phyloP scores from a whole-genome alignment of 106 monocot genomes.

The Phalaenopsis aphrodite region DNA sequence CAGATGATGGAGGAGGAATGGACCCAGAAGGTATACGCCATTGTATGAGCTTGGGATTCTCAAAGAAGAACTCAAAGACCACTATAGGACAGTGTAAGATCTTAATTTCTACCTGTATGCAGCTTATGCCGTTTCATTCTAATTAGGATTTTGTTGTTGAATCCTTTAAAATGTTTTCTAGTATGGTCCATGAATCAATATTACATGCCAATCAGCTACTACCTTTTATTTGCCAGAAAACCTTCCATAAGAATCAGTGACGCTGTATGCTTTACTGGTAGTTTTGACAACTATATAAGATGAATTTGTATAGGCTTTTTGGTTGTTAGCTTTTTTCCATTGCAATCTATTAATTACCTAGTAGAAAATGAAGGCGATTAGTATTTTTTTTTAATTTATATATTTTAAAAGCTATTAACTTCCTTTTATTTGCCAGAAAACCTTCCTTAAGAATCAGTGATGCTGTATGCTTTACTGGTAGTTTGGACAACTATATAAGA shows the following conservation, averaged over 20 bases:
- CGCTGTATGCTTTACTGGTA: neutral
- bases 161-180: neutral
- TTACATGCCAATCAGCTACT: neutral
- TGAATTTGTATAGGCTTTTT: neutral
- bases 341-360: neutral
- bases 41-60: slow-evolving; percentile 95
- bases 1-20: slow-evolving; percentile 98
- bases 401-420: no score
- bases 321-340: neutral
- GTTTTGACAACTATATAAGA: neutral
- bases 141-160: neutral
- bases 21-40: slow-evolving; percentile 67
- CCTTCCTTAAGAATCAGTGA: neutral
- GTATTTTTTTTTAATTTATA: no score
- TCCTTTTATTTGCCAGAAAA: neutral
- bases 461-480: neutral
- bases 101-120: neutral
- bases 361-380: no score
- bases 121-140: neutral
- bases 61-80: slow-evolving; percentile 64
- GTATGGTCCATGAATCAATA: neutral
- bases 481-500: neutral
- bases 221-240: neutral
- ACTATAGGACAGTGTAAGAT: slow-evolving; percentile 83
- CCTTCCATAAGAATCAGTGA: neutral